Evolutionary conservation across 2,329 filamentous ascomycete genomes (phyloP), one percentile per base, ranked within the genome.

Genomic region (Ascocoryne sarcoides): DNA sequence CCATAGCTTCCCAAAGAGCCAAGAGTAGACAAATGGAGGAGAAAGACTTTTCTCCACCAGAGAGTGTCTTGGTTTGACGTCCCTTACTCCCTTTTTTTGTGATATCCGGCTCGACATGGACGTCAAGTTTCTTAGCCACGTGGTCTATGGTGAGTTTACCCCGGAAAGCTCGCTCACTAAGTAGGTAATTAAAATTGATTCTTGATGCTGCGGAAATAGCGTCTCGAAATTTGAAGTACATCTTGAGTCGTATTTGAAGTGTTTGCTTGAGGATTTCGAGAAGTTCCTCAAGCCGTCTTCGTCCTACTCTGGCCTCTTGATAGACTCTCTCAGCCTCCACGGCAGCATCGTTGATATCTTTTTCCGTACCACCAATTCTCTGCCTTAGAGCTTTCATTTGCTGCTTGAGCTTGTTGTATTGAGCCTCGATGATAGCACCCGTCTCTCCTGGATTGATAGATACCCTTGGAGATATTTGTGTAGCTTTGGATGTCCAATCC

Each of bases 1-100:
- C 90, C 82, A 98, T 98, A 20, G 92, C 90, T 59, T 98, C 92
- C 92, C 92, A 98, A 14, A 98, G 82, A 2, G 88, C 79, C 21
- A 98, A 71, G 40, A 98, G 68, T 53, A 98, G 74, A 64, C 92
- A 98, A 44, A 96, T 93, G 3, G 90, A 95, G 3, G 89, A 93
- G 61, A 96, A 98, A 0, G 90, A 96, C 62, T 98, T 98, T 61
- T 98, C 92, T 20, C 92, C 92, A 39, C 92, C 92, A 7, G 89
- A 95, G 1, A 98, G 69, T 0, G 90, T 96, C 64, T 87, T 94
- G 17, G 92, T 90, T 55, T 84, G 84, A 36, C 90, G 77, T 2
- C 87, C 88, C 3, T 75, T 70, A 16, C 75, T 76, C 45, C 74
- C 79, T 51, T 73, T 76, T 50, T 74, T 80, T 16, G 83, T 92